Conservation (phyloP, 805 yeast genomes). For the Wickerhamomyces hampshirensis region DNA sequence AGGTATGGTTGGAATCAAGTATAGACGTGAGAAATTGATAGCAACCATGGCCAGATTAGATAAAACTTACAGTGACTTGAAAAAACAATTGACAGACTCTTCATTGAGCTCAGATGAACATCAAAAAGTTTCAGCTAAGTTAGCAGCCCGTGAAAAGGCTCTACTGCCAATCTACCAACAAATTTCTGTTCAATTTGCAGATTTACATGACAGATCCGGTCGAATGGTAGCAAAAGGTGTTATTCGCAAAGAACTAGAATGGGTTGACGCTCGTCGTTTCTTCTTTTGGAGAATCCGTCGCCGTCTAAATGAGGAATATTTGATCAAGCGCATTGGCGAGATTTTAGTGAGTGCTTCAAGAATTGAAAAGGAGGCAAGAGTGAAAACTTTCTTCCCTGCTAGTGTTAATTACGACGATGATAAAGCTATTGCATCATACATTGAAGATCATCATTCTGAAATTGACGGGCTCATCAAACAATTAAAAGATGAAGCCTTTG, state of each 20-base stretch:
- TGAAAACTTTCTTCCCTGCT: conserved; percentile 81
- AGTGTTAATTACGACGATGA: conserved; percentile 68
- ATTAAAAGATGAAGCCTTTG: conserved; percentile 61
- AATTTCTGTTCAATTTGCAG: conserved; percentile 94
- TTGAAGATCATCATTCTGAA: conserved; percentile 68
- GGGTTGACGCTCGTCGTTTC: conserved; percentile 87
- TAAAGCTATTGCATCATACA: conserved; percentile 75
- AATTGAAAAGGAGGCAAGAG: conserved; percentile 79
- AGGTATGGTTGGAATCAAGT: conserved; percentile 98
- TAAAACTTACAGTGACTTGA: conserved; percentile 62
- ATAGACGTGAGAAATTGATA: conserved; percentile 86
- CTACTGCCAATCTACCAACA: conserved; percentile 88
- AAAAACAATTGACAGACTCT: conserved; percentile 49
- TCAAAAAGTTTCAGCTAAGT: conserved; percentile 55
- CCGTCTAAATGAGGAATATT: conserved; percentile 87
- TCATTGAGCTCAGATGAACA: conserved; percentile 60
- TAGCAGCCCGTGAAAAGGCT: conserved; percentile 72
- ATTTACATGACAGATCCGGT: conserved; percentile 94
- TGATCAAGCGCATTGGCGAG: conserved; percentile 67
- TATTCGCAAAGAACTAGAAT: conserved; percentile 77
- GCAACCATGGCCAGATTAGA: conserved; percentile 93
- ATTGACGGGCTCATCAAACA: conserved; percentile 58
- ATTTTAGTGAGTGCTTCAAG: conserved; percentile 57
- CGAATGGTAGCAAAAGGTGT: conserved; percentile 96
- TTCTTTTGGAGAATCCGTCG: conserved; percentile 99